A percentile compares a stretch with the other conserved stretches of the same genome.
Conservation (phyloP, 2,329 filamentous ascomycete species). For the Cercospora citrullina region DNA sequence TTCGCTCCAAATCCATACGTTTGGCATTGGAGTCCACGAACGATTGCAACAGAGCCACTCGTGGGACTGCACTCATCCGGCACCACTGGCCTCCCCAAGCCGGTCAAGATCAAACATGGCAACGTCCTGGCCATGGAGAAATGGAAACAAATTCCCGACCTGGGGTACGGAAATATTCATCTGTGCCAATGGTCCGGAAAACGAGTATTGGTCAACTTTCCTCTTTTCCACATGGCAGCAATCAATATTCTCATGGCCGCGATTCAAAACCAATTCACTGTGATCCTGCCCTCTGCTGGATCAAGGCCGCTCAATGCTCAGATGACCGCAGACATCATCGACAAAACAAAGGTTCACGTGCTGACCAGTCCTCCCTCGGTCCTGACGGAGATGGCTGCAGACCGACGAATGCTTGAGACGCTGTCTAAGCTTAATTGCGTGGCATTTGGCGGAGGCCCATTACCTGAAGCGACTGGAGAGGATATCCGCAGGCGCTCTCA, state of each 20-base stretch:
- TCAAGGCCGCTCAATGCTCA: conserved; percentile 8
- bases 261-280: conserved; percentile 11
- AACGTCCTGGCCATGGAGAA: conserved; percentile 19
- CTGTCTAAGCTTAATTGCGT: conserved; percentile 13
- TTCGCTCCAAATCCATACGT: conserved; percentile 10
- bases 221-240: conserved; percentile 20
- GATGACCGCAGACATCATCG: conserved; percentile 17
- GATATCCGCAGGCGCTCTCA: conserved; percentile 11
- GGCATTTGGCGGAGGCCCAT: conserved; percentile 20
- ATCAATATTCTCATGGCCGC: conserved; percentile 16
- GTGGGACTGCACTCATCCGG: conserved; percentile 24
- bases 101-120: conserved; percentile 21
- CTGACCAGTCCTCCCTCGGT: conserved; percentile 14
- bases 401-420: conserved; percentile 9
- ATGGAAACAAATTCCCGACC: conserved; percentile 16
- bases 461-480: conserved; percentile 17
- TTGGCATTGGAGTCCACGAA: conserved; percentile 15
- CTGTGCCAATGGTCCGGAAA: conserved; percentile 17
- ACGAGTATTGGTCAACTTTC: conserved; percentile 12
- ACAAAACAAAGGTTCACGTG: conserved; percentile 8
- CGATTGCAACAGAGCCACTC: conserved; percentile 18
- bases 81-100: conserved; percentile 23
- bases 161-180: conserved; percentile 8
- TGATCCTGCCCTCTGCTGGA: conserved; percentile 14
- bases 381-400: conserved; percentile 19